These are phyloP conservation scores for Acephala macrosclerotiorum DNA, from an alignment of 2,329 filamentous ascomycete species.

Conservation along the genomic window DNA sequence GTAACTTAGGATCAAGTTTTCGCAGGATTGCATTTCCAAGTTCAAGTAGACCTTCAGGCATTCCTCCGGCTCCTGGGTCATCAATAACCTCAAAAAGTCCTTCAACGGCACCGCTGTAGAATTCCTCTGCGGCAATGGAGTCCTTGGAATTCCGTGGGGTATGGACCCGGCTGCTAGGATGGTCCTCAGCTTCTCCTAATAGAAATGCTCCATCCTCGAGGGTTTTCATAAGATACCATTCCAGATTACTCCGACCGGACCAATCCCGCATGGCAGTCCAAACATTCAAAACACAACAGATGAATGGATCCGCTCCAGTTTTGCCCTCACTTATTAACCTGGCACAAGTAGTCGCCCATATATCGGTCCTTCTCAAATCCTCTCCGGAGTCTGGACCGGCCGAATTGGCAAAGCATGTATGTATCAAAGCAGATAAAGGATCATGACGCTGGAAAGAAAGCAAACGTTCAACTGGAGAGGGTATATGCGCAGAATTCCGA, in stretches of 20 bases:
- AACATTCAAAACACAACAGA: slow-evolving; percentile 84
- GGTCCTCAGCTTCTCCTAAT: slow-evolving; percentile 83
- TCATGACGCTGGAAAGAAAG: slow-evolving; percentile 90
- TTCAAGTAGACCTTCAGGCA: slow-evolving; percentile 85
- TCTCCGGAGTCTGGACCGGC: slow-evolving; percentile 83
- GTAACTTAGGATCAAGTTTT: slow-evolving; percentile 75
- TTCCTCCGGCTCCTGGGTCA: slow-evolving; percentile 82
- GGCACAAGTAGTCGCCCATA: slow-evolving; percentile 89
- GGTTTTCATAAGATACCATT: slow-evolving; percentile 94
- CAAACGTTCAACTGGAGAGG: slow-evolving; percentile 79
- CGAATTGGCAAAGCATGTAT: slow-evolving; percentile 89
- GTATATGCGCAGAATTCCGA: slow-evolving; percentile 53
- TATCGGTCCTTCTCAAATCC: slow-evolving; percentile 78
- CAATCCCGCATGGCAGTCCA: slow-evolving; percentile 89
- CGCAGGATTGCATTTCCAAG: slow-evolving; percentile 84
- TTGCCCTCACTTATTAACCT: slow-evolving; percentile 81
- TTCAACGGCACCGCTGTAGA: slow-evolving; percentile 83
- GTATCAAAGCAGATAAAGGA: slow-evolving; percentile 82
- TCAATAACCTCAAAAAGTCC: slow-evolving; percentile 87
- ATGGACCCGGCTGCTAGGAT: slow-evolving; percentile 74
- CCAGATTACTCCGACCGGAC: slow-evolving; percentile 88
- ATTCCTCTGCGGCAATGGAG: slow-evolving; percentile 83
- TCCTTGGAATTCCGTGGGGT: slow-evolving; percentile 79
- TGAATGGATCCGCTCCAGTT: slow-evolving; percentile 78
- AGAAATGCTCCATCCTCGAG: slow-evolving; percentile 92